These are phyloP conservation scores for Paramecium octaurelia DNA, from an alignment of 73 alveolate genomes.

Conservation along the genomic window DNA sequence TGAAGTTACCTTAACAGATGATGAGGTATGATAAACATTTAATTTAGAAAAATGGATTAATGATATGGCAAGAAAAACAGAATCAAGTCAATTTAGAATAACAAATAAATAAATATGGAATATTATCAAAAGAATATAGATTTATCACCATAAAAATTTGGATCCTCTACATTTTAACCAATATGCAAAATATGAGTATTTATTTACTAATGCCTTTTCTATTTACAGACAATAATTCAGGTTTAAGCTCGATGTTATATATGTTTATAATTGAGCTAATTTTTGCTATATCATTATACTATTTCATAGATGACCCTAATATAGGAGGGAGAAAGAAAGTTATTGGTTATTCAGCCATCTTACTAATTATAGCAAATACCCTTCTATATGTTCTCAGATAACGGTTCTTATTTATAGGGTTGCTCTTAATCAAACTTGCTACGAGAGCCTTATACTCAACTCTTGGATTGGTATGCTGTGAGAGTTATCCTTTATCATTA, in stretches of 20 bases:
- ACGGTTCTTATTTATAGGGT: neutral
- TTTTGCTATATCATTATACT: neutral
- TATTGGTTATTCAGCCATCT: neutral
- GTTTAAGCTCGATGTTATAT: neutral
- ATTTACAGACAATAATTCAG: neutral
- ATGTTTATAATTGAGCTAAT: neutral
- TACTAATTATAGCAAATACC: neutral
- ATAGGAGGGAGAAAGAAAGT: conserved; percentile 11
- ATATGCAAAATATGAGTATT: conserved; percentile 22
- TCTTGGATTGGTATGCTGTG: neutral
- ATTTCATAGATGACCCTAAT: neutral
- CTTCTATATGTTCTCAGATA: neutral
- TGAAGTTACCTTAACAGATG: neutral
- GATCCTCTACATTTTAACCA: neutral
- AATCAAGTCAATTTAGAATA: neutral
- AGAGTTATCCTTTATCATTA: neutral
- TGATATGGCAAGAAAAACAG: neutral
- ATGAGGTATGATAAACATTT: neutral
- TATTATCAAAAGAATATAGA: conserved; percentile 20
- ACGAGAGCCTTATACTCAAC: conserved; percentile 13
- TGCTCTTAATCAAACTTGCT: neutral
- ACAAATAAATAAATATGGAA: neutral
- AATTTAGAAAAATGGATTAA: neutral
- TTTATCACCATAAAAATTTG: neutral
- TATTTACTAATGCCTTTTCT: conserved; percentile 31